Conservation (phyloP, 2,329 filamentous ascomycete genomes). For the Volutella citrinella region DNA sequence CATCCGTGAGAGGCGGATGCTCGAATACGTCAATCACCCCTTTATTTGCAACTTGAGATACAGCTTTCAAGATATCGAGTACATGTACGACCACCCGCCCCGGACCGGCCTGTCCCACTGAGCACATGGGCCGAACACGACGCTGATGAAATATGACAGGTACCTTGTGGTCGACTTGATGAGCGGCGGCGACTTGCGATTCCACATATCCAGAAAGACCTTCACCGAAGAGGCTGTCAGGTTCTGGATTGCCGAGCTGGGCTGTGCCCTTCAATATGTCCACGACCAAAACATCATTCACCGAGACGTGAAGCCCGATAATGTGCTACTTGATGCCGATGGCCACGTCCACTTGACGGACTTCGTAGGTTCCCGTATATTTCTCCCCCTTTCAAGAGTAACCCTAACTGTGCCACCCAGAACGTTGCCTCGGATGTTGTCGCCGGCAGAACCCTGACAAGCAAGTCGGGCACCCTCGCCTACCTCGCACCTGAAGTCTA, state of each 20-base stretch:
- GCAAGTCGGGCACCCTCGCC: slow-evolving; percentile 93
- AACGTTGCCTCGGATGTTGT: slow-evolving; percentile 95
- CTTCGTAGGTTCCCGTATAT: slow-evolving; percentile 63
- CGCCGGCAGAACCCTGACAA: slow-evolving; percentile 78
- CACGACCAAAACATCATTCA: slow-evolving; percentile 87
- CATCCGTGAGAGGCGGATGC: slow-evolving; percentile 93
- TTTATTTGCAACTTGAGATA: slow-evolving; percentile 98
- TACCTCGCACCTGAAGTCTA: slow-evolving; percentile 97
- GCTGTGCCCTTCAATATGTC: slow-evolving; percentile 85
- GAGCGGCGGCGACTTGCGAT: slow-evolving; percentile 94
- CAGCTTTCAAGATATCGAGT: slow-evolving; percentile 98
- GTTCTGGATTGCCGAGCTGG: slow-evolving; percentile 95
- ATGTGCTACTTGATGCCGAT: slow-evolving; percentile 81
- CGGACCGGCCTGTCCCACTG: too few species aligned
- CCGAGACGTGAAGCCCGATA: slow-evolving; percentile 88
- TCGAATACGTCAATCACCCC: slow-evolving; percentile 95
- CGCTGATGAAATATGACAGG: slow-evolving; percentile 46
- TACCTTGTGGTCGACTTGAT: slow-evolving; percentile 98
- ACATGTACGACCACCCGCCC: slow-evolving; percentile 81
- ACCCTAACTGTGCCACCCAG: slow-evolving; percentile 41
- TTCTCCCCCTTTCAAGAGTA: background rate
- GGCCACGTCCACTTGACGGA: slow-evolving; percentile 97
- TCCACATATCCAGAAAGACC: slow-evolving; percentile 96
- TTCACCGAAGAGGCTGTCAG: slow-evolving; percentile 96
- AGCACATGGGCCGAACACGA: background rate